Evolutionary conservation across 2,329 filamentous ascomycete species (phyloP).

Genomic region (Talaromyces sp.): DNA sequence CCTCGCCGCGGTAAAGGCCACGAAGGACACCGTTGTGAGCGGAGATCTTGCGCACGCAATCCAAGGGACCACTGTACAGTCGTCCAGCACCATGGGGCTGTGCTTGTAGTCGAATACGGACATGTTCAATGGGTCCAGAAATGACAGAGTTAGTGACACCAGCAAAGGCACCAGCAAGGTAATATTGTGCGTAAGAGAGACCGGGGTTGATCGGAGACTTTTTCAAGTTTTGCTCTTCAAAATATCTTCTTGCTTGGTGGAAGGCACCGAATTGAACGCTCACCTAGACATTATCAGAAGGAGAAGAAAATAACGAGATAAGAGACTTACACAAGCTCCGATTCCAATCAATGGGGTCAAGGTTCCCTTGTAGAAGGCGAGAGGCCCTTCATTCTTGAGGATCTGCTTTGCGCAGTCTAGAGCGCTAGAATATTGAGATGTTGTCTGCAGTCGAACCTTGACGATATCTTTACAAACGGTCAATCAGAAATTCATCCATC

Average conservation of each 20-base stretch:
- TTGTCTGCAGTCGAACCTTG: slow-evolving; percentile 94
- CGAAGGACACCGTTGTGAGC: slow-evolving; percentile 63
- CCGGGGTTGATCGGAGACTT: slow-evolving; percentile 38
- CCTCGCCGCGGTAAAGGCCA: slow-evolving; percentile 82
- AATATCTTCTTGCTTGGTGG: slow-evolving; percentile 80
- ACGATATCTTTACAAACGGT: slow-evolving; percentile 67
- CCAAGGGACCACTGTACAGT: slow-evolving; percentile 78
- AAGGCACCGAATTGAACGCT: slow-evolving; percentile 99
- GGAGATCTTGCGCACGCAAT: slow-evolving; percentile 84
- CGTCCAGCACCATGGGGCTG: slow-evolving; percentile 80
- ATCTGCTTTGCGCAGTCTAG: slow-evolving; percentile 78
- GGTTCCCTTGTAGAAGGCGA: slow-evolving; percentile 98
- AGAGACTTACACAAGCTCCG: slow-evolving; percentile 72
- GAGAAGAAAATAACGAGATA: background rate
- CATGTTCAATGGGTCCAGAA: slow-evolving; percentile 91
- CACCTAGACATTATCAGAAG: slow-evolving; percentile 38
- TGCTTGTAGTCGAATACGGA: slow-evolving; percentile 91
- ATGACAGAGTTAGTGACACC: slow-evolving; percentile 85
- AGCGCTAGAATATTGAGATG: slow-evolving; percentile 73
- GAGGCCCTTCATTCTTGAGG: slow-evolving; percentile 78
- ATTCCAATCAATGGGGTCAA: slow-evolving; percentile 92
- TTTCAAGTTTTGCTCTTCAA: slow-evolving; percentile 70
- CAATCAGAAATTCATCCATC: background rate
- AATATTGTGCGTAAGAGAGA: slow-evolving; percentile 83
- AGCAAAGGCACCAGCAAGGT: slow-evolving; percentile 83